These are phyloP conservation scores for Boletus semigastroideus DNA, from an alignment of 1,284 basidiomycete species.

Conservation along the genomic window DNA sequence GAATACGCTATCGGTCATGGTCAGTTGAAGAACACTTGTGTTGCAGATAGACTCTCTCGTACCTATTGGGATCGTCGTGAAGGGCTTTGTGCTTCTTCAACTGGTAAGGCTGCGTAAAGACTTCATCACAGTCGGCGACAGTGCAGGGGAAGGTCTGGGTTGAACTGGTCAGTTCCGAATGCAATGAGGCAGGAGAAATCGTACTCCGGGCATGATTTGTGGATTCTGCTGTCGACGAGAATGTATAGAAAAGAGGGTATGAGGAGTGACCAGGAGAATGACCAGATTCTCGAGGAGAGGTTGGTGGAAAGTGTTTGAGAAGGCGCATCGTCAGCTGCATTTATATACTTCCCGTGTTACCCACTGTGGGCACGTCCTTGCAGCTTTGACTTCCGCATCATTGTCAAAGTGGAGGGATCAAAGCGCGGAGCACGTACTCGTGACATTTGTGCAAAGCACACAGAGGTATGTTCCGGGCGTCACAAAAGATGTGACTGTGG, in stretches of 20 bases:
- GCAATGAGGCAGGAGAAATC: not conserved
- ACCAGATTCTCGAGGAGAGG: constrained; percentile 19
- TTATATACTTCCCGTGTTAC: constrained; percentile 10
- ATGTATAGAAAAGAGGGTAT: not conserved
- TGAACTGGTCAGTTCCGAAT: not conserved
- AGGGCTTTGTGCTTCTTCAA: constrained; percentile 24
- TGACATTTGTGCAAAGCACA: not conserved
- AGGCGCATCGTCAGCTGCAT: too few species aligned
- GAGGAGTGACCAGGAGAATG: constrained; percentile 14
- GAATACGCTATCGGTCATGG: constrained; percentile 12
- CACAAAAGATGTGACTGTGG: not conserved
- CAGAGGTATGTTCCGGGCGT: constrained; percentile 1
- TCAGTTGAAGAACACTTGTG: not conserved
- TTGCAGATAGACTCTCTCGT: not conserved
- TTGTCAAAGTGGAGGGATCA: constrained; percentile 14
- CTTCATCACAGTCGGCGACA: constrained; percentile 8
- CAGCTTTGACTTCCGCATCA: not conserved
- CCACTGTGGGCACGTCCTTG: constrained; percentile 3
- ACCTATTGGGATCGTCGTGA: constrained; percentile 21
- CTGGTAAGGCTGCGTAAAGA: constrained; percentile 21
- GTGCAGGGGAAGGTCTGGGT: constrained; percentile 22
- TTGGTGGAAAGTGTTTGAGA: not conserved
- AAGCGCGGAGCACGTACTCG: constrained; percentile 8
- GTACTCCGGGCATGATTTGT: constrained; percentile 19
- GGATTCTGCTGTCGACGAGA: not conserved